Evolutionary conservation across 345 rosid genomes (phyloP), one percentile per base, ranked within the genome.

Genomic region (Eucalyptus shirleyi): DNA sequence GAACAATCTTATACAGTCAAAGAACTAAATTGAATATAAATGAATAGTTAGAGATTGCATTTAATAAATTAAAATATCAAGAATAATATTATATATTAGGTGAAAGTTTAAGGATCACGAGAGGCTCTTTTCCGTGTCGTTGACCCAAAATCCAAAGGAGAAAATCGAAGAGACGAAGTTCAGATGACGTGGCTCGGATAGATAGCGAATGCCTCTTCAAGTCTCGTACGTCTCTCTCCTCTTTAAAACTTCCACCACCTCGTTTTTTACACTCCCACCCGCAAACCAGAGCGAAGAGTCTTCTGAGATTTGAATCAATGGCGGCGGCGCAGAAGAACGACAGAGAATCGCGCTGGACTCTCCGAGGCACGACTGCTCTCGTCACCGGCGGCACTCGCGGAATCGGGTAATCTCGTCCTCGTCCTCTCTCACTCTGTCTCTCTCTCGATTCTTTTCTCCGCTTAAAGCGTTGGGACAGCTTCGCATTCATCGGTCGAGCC

Each of bases 351-450:
- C 90, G 96, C 87, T 97, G 98, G 98, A 94, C 96, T 19, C 99
- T 95, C 88, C 90, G 92, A 23, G 98, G 98, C 16, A 91, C 89
- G 92, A 96, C 93, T 3, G 98, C 99, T 91, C 94, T 97, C 9
- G 97, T 96, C 88, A 95, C 98, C 87, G 99, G 99, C 42, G 98
- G 98, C 82, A 96, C 99, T 87, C 97, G 98, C 81, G 99, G 99
- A 86, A 97, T 97, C 82, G 98, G 99, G 99, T 95, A 87, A 67
- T 18, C 8, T 30, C 15, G 16, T 51, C 88, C 88, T 4, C 37
- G 87, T 90, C 69, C 55, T 9, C 45, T 81, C 83, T 72, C 55
- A 5, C 62, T 55, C 60, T 53, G 5, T 56, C 56, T 49, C 50
- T 49, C 62, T 56, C 62, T 56, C 62, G 37, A 62, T 85, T 50